A percentile compares a stretch with the other conserved stretches of the same genome.
These are phyloP conservation scores for Talaromyces nanjingensis DNA, from an alignment of 495 filamentous ascomycete genomes.

Conservation along the genomic window DNA sequence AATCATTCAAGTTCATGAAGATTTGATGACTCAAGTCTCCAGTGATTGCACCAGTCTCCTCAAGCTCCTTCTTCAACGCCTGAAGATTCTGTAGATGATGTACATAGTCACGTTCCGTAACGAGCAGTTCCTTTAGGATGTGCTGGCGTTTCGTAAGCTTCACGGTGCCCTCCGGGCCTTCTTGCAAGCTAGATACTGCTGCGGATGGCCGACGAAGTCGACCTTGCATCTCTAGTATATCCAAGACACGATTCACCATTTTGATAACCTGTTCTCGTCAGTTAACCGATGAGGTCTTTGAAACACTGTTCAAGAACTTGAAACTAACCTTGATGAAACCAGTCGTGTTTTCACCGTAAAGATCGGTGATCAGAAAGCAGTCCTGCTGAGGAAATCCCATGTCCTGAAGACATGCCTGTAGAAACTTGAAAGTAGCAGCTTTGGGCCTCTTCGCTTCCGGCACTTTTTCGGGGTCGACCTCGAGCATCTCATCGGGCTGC, in stretches of 20 bases:
- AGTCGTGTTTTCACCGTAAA: constrained; percentile 90
- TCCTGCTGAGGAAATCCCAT: constrained; percentile 71
- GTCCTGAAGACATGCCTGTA: constrained; percentile 62
- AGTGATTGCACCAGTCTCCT: constrained; percentile 78
- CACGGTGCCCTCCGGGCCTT: constrained; percentile 17
- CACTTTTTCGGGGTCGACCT: constrained; percentile 53
- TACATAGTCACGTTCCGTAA: constrained; percentile 96
- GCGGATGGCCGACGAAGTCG: constrained; percentile 52
- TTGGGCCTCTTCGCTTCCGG: constrained; percentile 61
- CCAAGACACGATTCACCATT: constrained; percentile 82
- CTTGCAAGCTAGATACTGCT: constrained; percentile 39
- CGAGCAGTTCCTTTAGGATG: constrained; percentile 82
- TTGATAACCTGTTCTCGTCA: constrained; percentile 48
- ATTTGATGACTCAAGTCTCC: constrained; percentile 91
- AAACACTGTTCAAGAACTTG: not conserved
- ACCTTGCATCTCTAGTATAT: constrained; percentile 70
- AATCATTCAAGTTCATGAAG: constrained; percentile 89
- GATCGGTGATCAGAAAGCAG: constrained; percentile 83
- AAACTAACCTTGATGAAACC: constrained; percentile 84
- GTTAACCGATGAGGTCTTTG: not conserved
- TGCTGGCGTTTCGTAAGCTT: constrained; percentile 76
- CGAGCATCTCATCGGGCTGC: constrained; percentile 54
- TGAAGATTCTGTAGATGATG: constrained; percentile 94
- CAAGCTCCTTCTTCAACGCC: constrained; percentile 81
- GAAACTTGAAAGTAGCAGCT: constrained; percentile 62